Base-by-base conservation (phyloP, 2,329 filamentous ascomycete species). In the Penicillium sp. region DNA sequence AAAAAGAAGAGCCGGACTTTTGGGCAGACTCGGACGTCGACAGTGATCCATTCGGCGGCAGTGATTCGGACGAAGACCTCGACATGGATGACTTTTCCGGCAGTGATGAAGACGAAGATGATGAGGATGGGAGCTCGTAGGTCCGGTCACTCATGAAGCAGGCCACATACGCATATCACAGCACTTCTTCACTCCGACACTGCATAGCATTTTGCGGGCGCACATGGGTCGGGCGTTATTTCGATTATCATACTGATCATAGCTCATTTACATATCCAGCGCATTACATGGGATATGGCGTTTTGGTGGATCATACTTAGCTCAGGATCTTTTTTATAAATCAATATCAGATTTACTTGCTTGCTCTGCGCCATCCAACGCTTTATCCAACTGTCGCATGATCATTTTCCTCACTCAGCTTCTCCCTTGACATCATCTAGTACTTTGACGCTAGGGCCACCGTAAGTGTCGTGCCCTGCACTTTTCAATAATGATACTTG, bases 21-120 rank as follows among this genome's bases (percentile, higher is more conserved):
- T 92, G 86, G 83, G 79, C 77, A 22, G 83, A 85, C 60, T 80
- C 78, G 32, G 84, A 84, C 41, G 62, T 60, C 51, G 75, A 84
- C 50, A 84, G 86, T 50, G 78, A 84, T 35, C 84, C 89, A 50
- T 88, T 89, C 62, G 83, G 81, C 7, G 82, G 82, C 11, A 85
- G 82, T 53, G 84, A 86, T 50, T 72, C 69, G 4, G 71, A 74
- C 30, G 66, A 62, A 35, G 68, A 72, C 23, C 62, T 73, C 56
- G 59, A 61, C 35, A 54, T 65, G 39, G 66, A 66, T 9, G 55
- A 45, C 9, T 37, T 40, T 27, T 74, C 76, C 11, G 76, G 75
- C 8, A 75, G 74, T 20, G 81, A 81, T 8, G 75, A 77, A 29
- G 74, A 52, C 16, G 50, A 58, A 2, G 40, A 41, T 7, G 52